Conservation (phyloP, 2,329 filamentous ascomycete species). For the Mycosphaerella sp. region DNA sequence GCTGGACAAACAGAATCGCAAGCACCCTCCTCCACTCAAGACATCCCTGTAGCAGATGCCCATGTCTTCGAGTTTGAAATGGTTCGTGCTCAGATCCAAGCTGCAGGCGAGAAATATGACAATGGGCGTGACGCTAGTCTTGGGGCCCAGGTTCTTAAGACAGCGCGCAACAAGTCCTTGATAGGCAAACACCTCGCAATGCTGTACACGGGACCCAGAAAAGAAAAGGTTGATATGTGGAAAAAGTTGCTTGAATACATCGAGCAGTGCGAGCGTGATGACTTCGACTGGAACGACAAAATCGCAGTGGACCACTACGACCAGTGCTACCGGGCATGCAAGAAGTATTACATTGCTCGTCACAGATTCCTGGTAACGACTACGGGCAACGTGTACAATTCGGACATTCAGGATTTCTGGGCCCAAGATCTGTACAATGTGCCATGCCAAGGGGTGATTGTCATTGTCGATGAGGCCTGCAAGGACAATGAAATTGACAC, state of each 20-base stretch:
- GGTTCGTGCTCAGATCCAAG: constrained; percentile 13
- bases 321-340: constrained; percentile 16
- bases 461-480: constrained; percentile 21
- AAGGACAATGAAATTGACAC: constrained; percentile 22
- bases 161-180: constrained; percentile 5
- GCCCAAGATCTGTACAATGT: constrained; percentile 14
- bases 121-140: constrained; percentile 12
- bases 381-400: constrained; percentile 17
- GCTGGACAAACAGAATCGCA: neutral
- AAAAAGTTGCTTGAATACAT: constrained; percentile 11
- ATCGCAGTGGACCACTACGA: constrained; percentile 11
- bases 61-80: constrained; percentile 18
- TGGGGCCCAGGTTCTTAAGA: constrained; percentile 10
- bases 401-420: constrained; percentile 17
- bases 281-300: constrained; percentile 14
- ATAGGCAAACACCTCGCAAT: neutral
- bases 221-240: constrained; percentile 15
- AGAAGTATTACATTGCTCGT: constrained; percentile 13
- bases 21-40: neutral
- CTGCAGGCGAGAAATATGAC: constrained; percentile 11
- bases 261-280: constrained; percentile 7
- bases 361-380: constrained; percentile 19
- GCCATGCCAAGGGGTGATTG: constrained; percentile 11
- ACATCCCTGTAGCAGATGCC: neutral
- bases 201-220: neutral